These are phyloP conservation scores for Penicillium pulvis DNA, from an alignment of 495 filamentous ascomycete species.

Conservation along the genomic window DNA sequence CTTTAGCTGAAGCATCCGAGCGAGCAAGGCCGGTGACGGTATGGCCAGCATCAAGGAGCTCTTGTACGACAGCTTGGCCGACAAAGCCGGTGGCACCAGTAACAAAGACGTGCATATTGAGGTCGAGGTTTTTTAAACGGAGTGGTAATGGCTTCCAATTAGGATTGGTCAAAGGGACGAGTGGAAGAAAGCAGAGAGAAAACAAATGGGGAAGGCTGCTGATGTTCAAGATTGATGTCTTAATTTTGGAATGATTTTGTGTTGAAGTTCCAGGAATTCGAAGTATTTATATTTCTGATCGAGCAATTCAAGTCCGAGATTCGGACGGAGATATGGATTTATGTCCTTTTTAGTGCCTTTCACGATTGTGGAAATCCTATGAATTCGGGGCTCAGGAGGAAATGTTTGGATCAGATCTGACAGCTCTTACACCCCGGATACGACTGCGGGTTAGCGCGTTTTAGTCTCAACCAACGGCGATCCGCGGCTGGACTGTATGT, in stretches of 20 bases:
- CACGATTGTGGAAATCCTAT: too few species aligned
- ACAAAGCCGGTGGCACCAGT: slow-evolving; percentile 53
- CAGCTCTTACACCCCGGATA: background rate
- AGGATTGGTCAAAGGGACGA: background rate
- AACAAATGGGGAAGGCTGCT: too few species aligned
- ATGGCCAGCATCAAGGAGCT: slow-evolving; percentile 44
- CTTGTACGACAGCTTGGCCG: slow-evolving; percentile 42
- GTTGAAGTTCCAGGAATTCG: background rate
- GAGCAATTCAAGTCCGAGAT: background rate
- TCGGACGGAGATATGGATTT: background rate
- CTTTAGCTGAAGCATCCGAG: slow-evolving; percentile 31
- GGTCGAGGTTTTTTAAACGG: background rate
- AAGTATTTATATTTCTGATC: background rate
- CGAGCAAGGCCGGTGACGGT: slow-evolving; percentile 47
- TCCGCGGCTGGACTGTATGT: background rate
- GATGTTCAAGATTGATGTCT: too few species aligned
- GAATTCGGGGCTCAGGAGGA: too few species aligned
- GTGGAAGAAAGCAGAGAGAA: too few species aligned
- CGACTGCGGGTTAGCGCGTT: background rate
- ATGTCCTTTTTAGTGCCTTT: too few species aligned
- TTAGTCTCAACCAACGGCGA: background rate
- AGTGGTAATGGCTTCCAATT: background rate
- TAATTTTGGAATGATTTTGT: too few species aligned
- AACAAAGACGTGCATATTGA: slow-evolving; percentile 42
- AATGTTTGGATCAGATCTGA: background rate